These are phyloP conservation scores for Pleurozium schreberi DNA, from an alignment of 225 moss, liverwort and hornwort genomes.

Conservation along the genomic window DNA sequence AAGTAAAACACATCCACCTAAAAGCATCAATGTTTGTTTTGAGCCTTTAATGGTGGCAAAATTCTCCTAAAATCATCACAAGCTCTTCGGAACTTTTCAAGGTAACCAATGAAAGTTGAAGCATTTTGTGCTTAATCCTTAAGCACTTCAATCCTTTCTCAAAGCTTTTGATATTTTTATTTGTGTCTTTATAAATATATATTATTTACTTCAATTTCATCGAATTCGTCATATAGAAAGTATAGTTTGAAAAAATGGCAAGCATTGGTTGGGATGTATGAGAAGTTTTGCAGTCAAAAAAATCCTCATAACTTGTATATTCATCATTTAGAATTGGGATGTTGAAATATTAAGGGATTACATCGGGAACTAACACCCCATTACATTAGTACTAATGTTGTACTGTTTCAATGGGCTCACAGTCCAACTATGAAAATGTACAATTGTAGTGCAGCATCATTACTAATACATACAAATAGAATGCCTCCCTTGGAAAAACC, in stretches of 20 bases:
- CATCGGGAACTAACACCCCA: too few species aligned
- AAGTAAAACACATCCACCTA: neutral
- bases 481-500: too few species aligned
- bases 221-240: neutral
- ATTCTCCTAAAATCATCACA: neutral
- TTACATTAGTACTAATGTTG: too few species aligned
- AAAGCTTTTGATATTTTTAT: neutral
- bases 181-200: neutral
- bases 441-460: too few species aligned
- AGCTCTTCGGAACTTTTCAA: fast-evolving
- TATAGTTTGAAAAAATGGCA: neutral
- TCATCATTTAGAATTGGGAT: neutral
- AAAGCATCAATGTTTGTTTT: neutral
- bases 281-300: neutral
- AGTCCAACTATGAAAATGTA: too few species aligned
- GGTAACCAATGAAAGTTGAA: fast-evolving
- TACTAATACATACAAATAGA: too few species aligned
- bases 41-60: neutral
- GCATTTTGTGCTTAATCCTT: fast-evolving
- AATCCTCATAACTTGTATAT: fast-evolving
- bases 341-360: too few species aligned
- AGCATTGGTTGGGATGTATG: neutral
- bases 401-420: too few species aligned
- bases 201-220: neutral
- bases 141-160: neutral